These are phyloP conservation scores for Mytilinidion resinicola DNA, from an alignment of 495 filamentous ascomycete genomes.

Conservation along the genomic window DNA sequence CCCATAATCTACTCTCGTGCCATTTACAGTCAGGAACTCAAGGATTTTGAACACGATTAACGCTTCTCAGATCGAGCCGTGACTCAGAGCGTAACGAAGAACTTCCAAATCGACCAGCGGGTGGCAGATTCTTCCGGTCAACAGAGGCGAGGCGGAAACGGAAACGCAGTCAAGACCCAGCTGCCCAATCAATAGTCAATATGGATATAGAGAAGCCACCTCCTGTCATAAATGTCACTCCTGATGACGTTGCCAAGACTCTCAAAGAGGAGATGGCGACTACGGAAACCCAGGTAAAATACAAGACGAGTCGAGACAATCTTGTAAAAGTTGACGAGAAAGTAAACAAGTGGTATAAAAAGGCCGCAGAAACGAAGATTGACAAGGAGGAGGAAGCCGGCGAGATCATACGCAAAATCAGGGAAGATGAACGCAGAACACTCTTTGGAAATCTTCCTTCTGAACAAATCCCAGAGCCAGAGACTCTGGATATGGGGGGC, in stretches of 20 bases:
- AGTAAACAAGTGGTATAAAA: constrained; percentile 21
- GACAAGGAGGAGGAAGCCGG: constrained; percentile 21
- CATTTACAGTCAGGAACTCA: too few relatives aligned
- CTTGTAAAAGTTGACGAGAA: constrained; percentile 23
- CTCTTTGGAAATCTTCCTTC: constrained; percentile 34
- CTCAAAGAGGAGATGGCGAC: neutral
- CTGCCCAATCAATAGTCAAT: neutral
- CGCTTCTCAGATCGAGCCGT: neutral
- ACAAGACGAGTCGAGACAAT: neutral
- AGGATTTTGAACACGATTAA: too few relatives aligned
- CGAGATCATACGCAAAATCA: constrained; percentile 27
- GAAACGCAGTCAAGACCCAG: constrained; percentile 3
- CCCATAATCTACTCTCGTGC: neutral
- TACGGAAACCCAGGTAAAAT: neutral
- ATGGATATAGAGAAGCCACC: neutral
- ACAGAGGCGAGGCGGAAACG: constrained; percentile 19
- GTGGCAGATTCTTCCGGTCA: neutral
- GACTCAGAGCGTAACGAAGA: neutral
- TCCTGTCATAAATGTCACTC: too few relatives aligned
- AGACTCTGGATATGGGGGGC: constrained; percentile 37
- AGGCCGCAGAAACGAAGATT: constrained; percentile 5
- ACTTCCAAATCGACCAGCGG: neutral
- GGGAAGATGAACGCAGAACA: constrained; percentile 32
- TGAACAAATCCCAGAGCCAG: constrained; percentile 29
- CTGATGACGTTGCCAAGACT: neutral